Base-by-base conservation (phyloP, 192 early-diverging fungal species). In the Backusella mclennaniae region DNA sequence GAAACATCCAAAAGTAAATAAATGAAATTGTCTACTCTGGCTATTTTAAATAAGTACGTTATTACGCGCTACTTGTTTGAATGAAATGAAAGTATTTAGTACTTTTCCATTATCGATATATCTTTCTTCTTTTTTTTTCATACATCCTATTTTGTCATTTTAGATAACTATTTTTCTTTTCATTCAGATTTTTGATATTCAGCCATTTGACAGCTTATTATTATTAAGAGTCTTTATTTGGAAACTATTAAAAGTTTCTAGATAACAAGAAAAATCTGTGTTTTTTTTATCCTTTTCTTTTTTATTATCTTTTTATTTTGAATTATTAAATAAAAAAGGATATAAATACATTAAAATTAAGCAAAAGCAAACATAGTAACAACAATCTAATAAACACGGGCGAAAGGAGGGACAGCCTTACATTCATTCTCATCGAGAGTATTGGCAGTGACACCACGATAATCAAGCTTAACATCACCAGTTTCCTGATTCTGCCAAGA, bases 391-490 rank as follows among this genome's bases (percentile, higher is more conserved):
- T 96, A 96, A 46, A 95, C 94, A 84, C 95, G 93, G 78, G 92
- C 92, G 71, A 92, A 91, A 39, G 94, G 94, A 42, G 94, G 94
- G 15, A 99, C 96, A 68, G 92, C 78, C 90, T 95, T 92, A 90
- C 94, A 95, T 89, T 99, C 97, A 49, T 85, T 87, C 85, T 94
- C 95, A 80, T 99, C 97, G 75, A 99, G 87, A 56, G 98, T 98
- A 72, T 85, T 83, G 73, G 75, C 81, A 15, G 89, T 89, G 74
- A 97, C 96, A 19, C 75, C 80, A 71, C 98, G 92, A 89, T 99
- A 97, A 73, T 84, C 85, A 68, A 99, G 88, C 73, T 86, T 90
- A 66, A 95, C 91, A 11, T 90, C 84, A 66, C 90, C 88, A 69
- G 92, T 90, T 74, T 94, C 84, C 75, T 92, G 93, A 82, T 94